Evolutionary conservation across 2,329 filamentous ascomycete species (phyloP).

Genomic region (Talaromyces sp.): DNA sequence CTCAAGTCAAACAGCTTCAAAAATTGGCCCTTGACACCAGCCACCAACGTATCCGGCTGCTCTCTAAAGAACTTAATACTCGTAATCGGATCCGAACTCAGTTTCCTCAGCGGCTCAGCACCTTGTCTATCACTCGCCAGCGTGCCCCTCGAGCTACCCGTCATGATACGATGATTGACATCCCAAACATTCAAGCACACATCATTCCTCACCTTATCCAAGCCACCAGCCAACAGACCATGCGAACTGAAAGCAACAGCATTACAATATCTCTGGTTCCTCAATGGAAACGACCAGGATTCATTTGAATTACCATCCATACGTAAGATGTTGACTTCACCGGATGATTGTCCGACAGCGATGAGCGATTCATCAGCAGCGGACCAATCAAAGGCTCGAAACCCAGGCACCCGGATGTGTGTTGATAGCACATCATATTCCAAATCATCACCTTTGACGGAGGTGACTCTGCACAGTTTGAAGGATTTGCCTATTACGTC

Average conservation of each 20-base stretch:
- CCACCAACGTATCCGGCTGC: conserved; percentile 58
- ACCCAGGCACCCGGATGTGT: conserved; percentile 55
- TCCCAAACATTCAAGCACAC: conserved; percentile 64
- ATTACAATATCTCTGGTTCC: conserved; percentile 62
- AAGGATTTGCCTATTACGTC: conserved; percentile 59
- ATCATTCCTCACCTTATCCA: conserved; percentile 62
- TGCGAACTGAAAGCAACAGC: conserved; percentile 58
- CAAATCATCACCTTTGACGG: conserved; percentile 39
- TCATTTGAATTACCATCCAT: conserved; percentile 50
- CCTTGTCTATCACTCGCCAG: conserved; percentile 28
- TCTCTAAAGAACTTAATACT: conserved; percentile 62
- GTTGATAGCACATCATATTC: conserved; percentile 53
- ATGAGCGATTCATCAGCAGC: conserved; percentile 55
- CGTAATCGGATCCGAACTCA: conserved; percentile 60
- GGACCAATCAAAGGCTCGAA: conserved; percentile 65
- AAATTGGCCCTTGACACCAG: conserved; percentile 58
- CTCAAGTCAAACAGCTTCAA: conserved; percentile 61
- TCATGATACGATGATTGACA: conserved; percentile 48
- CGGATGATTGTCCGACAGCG: conserved; percentile 59
- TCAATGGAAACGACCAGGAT: conserved; percentile 53
- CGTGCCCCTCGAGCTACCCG: conserved; percentile 30
- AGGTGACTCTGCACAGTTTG: conserved; percentile 52
- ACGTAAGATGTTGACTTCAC: conserved; percentile 57
- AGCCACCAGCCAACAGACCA: conserved; percentile 57
- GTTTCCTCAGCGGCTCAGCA: conserved; percentile 53